These are phyloP conservation scores for Telfairia occidentalis DNA, from an alignment of 331 rosid genomes.

Conservation along the genomic window DNA sequence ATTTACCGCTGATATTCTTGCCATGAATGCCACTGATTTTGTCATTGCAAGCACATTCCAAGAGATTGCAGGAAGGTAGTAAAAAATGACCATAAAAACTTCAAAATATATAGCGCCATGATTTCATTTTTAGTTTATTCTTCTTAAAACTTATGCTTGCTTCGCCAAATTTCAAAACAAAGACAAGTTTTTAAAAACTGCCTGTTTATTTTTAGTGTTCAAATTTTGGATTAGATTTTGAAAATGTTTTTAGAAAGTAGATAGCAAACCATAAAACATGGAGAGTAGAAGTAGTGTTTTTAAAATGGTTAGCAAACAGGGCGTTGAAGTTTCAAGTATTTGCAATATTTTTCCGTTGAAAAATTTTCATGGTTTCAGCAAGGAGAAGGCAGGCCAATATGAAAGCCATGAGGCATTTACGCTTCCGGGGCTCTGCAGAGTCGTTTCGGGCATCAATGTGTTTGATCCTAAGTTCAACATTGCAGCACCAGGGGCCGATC, in stretches of 20 bases:
- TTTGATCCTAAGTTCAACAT: constrained; percentile 93
- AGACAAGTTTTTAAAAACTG: no score
- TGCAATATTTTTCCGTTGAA: background rate
- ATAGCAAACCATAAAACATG: no score
- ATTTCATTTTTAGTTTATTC: no score
- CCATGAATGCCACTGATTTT: constrained; percentile 95
- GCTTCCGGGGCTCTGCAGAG: constrained; percentile 83
- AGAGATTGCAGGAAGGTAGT: constrained; percentile 87
- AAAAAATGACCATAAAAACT: background rate
- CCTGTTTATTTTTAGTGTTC: no score
- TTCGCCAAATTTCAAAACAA: no score
- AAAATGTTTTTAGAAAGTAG: no score
- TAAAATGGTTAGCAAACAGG: background rate
- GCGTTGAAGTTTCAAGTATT: background rate
- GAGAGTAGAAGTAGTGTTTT: no score
- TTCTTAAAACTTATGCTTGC: no score
- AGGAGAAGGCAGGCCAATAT: constrained; percentile 82
- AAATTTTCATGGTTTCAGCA: constrained; percentile 42
- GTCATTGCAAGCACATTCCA: constrained; percentile 89
- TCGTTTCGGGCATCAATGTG: constrained; percentile 83
- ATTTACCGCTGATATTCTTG: constrained; percentile 75
- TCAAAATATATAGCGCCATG: no score
- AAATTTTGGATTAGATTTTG: no score
- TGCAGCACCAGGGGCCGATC: constrained; percentile 90
- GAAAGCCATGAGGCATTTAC: constrained; percentile 84